These are phyloP conservation scores for Vitellaria paradoxa DNA, from an alignment of 179 eudicot genomes.

Conservation along the genomic window DNA sequence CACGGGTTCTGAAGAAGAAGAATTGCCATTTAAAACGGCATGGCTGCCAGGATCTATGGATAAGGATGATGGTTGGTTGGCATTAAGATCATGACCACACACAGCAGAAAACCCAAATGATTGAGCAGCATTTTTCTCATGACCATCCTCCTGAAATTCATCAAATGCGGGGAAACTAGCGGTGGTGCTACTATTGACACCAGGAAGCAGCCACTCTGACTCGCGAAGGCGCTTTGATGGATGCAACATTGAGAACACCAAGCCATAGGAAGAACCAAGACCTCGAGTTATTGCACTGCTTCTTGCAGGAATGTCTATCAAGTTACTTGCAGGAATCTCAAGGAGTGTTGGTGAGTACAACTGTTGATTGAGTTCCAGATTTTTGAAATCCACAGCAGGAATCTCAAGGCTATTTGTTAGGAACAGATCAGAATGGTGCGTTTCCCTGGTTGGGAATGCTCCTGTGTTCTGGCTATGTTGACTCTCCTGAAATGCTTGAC, in stretches of 20 bases:
- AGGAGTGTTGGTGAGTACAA: constrained; percentile 30
- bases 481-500: constrained; percentile 47
- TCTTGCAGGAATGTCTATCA: too few species aligned
- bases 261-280: constrained; percentile 24
- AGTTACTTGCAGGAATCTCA: constrained; percentile 27
- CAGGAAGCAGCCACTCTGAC: constrained; percentile 30
- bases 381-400: constrained; percentile 49
- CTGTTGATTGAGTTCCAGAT: constrained; percentile 36
- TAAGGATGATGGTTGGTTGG: constrained; percentile 28
- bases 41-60: constrained; percentile 39
- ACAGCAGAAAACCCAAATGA: constrained; percentile 35
- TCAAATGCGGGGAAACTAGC: too few species aligned
- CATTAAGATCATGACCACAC: too few species aligned
- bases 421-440: constrained; percentile 35
- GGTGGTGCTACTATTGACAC: constrained; percentile 24
- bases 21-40: too few species aligned
- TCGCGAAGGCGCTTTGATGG: constrained; percentile 57
- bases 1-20: constrained; percentile 45
- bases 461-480: constrained; percentile 23
- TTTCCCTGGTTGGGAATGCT: constrained; percentile 26
- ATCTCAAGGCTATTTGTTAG: constrained; percentile 34
- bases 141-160: constrained; percentile 9
- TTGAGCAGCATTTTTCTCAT: constrained; percentile 23
- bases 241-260: constrained; percentile 34
- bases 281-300: constrained; percentile 21